Percentiles rank a stretch among this genome's conserved stretches.
Evolutionary conservation across 2,329 filamentous ascomycete genomes (phyloP).

Genomic region (Fusarium sulawesiense): DNA sequence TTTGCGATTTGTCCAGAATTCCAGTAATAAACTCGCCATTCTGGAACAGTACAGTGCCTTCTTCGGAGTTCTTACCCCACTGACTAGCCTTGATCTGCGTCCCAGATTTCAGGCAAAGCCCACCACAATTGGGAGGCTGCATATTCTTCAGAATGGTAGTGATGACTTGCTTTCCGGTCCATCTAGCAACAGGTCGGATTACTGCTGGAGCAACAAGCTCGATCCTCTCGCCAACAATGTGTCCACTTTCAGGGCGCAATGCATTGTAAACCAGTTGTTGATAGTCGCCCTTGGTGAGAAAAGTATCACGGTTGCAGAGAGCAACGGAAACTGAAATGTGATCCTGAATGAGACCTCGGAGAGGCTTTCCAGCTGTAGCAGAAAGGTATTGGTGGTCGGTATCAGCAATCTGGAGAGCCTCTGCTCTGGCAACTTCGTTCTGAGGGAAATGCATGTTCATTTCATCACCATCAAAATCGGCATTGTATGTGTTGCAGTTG

Average conservation of each 20-base stretch:
- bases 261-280: slow-evolving; percentile 94
- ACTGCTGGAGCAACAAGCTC: slow-evolving; percentile 84
- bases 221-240: slow-evolving; percentile 85
- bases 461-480: slow-evolving; percentile 98
- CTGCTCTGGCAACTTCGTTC: slow-evolving; percentile 91
- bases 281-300: slow-evolving; percentile 89
- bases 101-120: slow-evolving; percentile 82
- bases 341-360: slow-evolving; percentile 97
- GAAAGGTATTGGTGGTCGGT: slow-evolving; percentile 98
- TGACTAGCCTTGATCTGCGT: slow-evolving; percentile 81
- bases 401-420: slow-evolving; percentile 92
- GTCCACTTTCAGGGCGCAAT: slow-evolving; percentile 87
- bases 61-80: slow-evolving; percentile 83
- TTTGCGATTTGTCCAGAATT: slow-evolving; percentile 95
- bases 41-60: slow-evolving; percentile 83
- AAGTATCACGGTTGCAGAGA: slow-evolving; percentile 90
- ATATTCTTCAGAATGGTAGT: slow-evolving; percentile 95
- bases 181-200: slow-evolving; percentile 81
- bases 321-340: slow-evolving; percentile 95
- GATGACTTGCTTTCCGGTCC: slow-evolving; percentile 97
- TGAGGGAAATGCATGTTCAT: slow-evolving; percentile 99
- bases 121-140: slow-evolving; percentile 78
- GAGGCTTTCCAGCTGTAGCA: slow-evolving; percentile 89
- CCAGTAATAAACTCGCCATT: slow-evolving; percentile 89
- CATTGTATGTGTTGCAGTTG: slow-evolving; percentile 99